These are phyloP conservation scores for Micractinium sp. DNA, from an alignment of 139 green algal genomes.

Conservation along the genomic window DNA sequence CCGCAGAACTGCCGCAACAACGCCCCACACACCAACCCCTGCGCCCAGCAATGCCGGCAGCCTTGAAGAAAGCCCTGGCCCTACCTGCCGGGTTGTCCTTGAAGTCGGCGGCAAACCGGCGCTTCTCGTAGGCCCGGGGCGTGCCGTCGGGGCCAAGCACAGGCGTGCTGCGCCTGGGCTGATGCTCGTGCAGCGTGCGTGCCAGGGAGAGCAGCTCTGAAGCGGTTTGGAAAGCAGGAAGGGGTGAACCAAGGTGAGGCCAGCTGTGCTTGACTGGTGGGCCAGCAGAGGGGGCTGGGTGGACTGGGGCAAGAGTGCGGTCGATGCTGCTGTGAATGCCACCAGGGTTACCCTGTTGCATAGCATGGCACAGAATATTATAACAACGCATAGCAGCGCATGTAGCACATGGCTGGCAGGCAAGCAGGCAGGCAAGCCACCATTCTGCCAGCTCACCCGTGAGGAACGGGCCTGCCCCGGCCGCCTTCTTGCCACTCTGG, in stretches of 20 bases:
- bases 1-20: too few relatives aligned
- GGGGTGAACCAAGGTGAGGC: too few relatives aligned
- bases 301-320: too few relatives aligned
- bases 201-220: conserved; percentile 22
- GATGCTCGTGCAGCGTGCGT: conserved; percentile 6
- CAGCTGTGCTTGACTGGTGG: too few relatives aligned
- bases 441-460: background rate
- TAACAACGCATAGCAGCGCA: background rate
- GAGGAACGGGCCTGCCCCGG: background rate
- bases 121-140: conserved; percentile 37
- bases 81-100: conserved; percentile 45
- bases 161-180: conserved; percentile 22
- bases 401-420: too few relatives aligned
- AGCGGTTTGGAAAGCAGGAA: background rate
- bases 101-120: conserved; percentile 48
- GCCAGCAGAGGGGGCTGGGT: too few relatives aligned
- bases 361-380: too few relatives aligned
- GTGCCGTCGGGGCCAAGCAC: conserved; percentile 29
- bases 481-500: background rate
- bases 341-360: too few relatives aligned
- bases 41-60: too few relatives aligned
- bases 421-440: background rate
- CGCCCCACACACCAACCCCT: too few relatives aligned
- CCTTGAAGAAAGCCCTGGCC: background rate
- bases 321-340: too few relatives aligned